These are phyloP conservation scores for Hypoxylon sp. DNA, from an alignment of 2,329 filamentous ascomycete genomes.

Conservation along the genomic window DNA sequence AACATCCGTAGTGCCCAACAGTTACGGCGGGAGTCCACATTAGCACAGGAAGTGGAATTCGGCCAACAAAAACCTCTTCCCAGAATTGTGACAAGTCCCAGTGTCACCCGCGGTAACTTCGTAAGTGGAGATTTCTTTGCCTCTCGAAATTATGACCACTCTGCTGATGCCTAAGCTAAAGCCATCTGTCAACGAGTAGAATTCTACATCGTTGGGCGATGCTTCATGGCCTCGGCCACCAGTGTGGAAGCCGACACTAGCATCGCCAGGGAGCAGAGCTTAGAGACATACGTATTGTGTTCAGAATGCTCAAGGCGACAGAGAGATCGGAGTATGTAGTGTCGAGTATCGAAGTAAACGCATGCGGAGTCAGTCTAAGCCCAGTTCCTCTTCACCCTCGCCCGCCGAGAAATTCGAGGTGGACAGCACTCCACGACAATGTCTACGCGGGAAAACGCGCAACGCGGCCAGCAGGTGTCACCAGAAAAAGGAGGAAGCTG, in stretches of 20 bases:
- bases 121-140: not conserved
- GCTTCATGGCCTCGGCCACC: not conserved
- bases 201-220: not conserved
- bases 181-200: not conserved
- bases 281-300: not conserved
- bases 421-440: not conserved
- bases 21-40: not conserved
- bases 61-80: not conserved
- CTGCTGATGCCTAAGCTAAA: not conserved
- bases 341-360: not conserved
- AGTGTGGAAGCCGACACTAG: not conserved
- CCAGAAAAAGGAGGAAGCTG: slow-evolving; percentile 9
- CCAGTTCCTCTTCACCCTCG: not conserved
- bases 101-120: not conserved
- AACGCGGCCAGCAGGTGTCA: slow-evolving; percentile 16
- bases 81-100: not conserved
- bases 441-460: slow-evolving; percentile 15
- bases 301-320: not conserved
- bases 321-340: too few species aligned
- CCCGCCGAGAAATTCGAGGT: not conserved
- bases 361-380: not conserved
- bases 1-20: not conserved
- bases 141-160: not conserved
- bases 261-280: not conserved
- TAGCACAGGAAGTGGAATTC: not conserved